phyloP scores from a whole-genome alignment of 768 basidiomycete species.

The Leccinum variicolor region DNA sequence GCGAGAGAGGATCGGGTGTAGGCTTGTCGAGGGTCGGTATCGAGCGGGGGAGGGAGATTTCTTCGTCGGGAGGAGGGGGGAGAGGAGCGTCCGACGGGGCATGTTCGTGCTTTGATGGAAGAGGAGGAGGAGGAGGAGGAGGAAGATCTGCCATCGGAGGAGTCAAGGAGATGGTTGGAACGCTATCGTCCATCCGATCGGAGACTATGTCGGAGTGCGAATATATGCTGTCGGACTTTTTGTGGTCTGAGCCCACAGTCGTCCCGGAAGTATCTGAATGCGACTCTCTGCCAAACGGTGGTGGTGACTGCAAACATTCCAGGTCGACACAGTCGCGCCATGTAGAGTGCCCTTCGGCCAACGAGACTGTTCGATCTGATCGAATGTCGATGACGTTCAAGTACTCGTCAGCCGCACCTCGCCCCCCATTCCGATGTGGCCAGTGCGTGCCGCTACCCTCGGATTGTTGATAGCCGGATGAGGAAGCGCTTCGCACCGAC shows the following conservation, averaged over 20 bases:
- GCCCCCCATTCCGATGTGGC: background rate
- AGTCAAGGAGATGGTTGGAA: background rate
- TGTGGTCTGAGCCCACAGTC: slow-evolving; percentile 3
- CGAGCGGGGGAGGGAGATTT: slow-evolving; percentile 38
- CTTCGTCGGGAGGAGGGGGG: slow-evolving; percentile 10
- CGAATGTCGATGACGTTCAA: slow-evolving; percentile 24
- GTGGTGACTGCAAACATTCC: slow-evolving; percentile 7
- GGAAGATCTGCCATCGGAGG: slow-evolving; percentile 6
- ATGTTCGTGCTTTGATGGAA: background rate
- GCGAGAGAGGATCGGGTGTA: slow-evolving; percentile 38
- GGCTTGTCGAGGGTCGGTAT: slow-evolving; percentile 48
- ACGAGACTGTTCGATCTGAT: background rate
- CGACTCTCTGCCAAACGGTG: slow-evolving; percentile 4
- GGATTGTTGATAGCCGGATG: background rate
- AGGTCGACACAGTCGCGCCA: background rate
- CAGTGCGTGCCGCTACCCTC: background rate
- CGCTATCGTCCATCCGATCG: background rate
- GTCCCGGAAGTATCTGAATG: slow-evolving; percentile 20
- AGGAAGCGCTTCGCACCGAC: background rate
- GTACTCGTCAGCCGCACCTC: background rate
- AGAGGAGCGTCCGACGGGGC: background rate
- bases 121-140: background rate
- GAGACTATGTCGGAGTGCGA: slow-evolving; percentile 10
- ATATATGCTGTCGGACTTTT: slow-evolving; percentile 1
- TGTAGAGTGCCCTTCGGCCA: background rate